phyloP scores from a whole-genome alignment of 129 eudicot genomes.

The Escallonia herrerae region DNA sequence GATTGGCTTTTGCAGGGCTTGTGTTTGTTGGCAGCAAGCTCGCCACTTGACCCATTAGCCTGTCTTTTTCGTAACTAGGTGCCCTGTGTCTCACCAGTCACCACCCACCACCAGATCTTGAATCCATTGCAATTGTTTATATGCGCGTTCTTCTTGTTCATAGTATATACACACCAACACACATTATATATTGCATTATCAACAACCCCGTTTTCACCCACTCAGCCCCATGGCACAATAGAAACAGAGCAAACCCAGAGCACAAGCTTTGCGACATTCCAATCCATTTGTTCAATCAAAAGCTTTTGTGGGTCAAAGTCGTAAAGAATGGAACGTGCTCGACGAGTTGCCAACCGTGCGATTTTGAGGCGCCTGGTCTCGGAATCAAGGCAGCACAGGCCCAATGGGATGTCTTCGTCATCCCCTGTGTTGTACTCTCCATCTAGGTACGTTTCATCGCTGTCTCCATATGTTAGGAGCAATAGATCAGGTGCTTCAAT shows the following conservation, averaged over 20 bases:
- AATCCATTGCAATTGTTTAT: neutral
- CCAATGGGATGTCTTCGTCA: conserved; percentile 8
- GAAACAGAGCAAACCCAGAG: neutral
- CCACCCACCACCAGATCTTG: conserved; percentile 30
- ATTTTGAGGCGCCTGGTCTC: conserved; percentile 53
- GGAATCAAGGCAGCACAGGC: conserved; percentile 37
- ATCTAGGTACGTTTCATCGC: conserved; percentile 55
- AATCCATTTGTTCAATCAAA: neutral
- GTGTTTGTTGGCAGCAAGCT: neutral
- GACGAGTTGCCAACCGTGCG: conserved; percentile 57
- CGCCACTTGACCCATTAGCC: conserved; percentile 19
- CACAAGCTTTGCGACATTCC: conserved; percentile 6
- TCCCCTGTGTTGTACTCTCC: conserved; percentile 32
- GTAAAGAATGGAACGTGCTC: conserved; percentile 69
- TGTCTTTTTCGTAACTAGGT: conserved; percentile 28
- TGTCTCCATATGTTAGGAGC: conserved; percentile 26
- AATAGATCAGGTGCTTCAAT: neutral
- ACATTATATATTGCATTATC: too few relatives aligned
- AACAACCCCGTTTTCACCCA: conserved; percentile 39
- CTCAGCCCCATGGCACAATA: conserved; percentile 29
- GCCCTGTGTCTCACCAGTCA: conserved; percentile 24
- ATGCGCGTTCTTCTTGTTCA: conserved; percentile 13
- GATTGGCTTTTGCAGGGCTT: neutral
- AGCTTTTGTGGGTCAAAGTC: neutral
- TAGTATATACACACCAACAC: conserved; percentile 15